phyloP scores from a whole-genome alignment of 2,329 filamentous ascomycete species.

The Claviceps sp. region DNA sequence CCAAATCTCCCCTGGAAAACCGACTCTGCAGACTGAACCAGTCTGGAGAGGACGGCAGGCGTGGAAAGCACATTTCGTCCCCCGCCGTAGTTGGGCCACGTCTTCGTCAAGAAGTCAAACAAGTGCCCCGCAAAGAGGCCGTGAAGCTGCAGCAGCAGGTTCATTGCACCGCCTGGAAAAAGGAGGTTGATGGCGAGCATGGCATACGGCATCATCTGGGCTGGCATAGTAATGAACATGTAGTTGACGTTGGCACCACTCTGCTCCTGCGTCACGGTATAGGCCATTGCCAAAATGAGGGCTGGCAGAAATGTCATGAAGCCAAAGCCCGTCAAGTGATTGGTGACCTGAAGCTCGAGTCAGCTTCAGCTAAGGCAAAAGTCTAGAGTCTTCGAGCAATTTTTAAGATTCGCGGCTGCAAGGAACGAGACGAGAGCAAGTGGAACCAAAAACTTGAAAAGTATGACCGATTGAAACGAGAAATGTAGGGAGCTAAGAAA shows the following conservation, averaged over 20 bases:
- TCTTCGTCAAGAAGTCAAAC: slow-evolving; percentile 76
- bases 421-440: background rate
- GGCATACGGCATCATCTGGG: slow-evolving; percentile 67
- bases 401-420: background rate
- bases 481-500: slow-evolving; percentile 50
- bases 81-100: slow-evolving; percentile 82
- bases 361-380: slow-evolving; percentile 6
- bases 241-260: slow-evolving; percentile 63
- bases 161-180: slow-evolving; percentile 39
- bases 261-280: slow-evolving; percentile 79
- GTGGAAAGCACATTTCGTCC: slow-evolving; percentile 66
- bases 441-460: background rate
- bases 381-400: too few species aligned
- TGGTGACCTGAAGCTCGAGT: slow-evolving; percentile 15
- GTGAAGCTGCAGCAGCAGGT: slow-evolving; percentile 50
- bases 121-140: slow-evolving; percentile 82
- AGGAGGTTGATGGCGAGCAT: slow-evolving; percentile 67
- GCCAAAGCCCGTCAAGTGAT: slow-evolving; percentile 19
- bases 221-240: slow-evolving; percentile 71
- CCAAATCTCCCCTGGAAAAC: slow-evolving; percentile 26
- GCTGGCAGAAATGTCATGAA: slow-evolving; percentile 41
- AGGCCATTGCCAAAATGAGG: slow-evolving; percentile 66
- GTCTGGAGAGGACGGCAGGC: slow-evolving; percentile 55
- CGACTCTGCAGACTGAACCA: slow-evolving; percentile 37
- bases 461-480: background rate